A percentile compares a stretch with the other conserved stretches of the same genome.
phyloP scores from a whole-genome alignment of 495 filamentous ascomycete genomes.

The Penicillium fimorum region DNA sequence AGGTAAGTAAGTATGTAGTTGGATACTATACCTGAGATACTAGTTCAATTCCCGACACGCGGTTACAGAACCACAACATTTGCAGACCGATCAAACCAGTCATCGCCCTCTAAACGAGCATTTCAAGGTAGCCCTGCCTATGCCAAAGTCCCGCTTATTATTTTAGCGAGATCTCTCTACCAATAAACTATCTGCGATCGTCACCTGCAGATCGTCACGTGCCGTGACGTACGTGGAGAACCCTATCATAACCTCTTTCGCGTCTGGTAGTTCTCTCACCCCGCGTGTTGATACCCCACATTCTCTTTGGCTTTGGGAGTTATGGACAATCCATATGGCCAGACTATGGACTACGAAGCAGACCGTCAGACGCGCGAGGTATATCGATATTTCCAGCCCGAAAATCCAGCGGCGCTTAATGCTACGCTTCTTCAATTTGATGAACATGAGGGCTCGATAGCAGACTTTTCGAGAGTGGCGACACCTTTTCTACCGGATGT shows the following conservation, averaged over 20 bases:
- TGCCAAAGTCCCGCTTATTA: no score
- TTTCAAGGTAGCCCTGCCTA: background rate
- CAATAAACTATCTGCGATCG: background rate
- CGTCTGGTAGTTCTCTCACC: background rate
- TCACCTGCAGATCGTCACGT: background rate
- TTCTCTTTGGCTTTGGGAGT: no score
- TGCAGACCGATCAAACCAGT: no score
- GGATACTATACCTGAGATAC: no score
- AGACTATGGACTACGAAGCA: constrained; percentile 6
- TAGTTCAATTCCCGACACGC: no score
- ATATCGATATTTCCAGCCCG: constrained; percentile 34
- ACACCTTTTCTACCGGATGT: background rate
- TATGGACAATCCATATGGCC: background rate
- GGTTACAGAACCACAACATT: no score
- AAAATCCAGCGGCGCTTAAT: constrained; percentile 8
- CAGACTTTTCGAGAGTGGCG: background rate
- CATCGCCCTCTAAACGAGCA: background rate
- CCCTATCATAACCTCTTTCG: background rate
- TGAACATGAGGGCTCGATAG: constrained; percentile 1
- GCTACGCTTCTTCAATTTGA: background rate
- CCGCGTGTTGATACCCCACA: background rate
- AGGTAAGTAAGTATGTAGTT: no score
- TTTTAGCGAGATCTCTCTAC: background rate
- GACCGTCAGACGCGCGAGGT: constrained; percentile 31
- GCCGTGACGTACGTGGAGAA: background rate